Base-by-base conservation (phyloP, 2,329 filamentous ascomycete genomes). In the Fusarium cyanostomum region DNA sequence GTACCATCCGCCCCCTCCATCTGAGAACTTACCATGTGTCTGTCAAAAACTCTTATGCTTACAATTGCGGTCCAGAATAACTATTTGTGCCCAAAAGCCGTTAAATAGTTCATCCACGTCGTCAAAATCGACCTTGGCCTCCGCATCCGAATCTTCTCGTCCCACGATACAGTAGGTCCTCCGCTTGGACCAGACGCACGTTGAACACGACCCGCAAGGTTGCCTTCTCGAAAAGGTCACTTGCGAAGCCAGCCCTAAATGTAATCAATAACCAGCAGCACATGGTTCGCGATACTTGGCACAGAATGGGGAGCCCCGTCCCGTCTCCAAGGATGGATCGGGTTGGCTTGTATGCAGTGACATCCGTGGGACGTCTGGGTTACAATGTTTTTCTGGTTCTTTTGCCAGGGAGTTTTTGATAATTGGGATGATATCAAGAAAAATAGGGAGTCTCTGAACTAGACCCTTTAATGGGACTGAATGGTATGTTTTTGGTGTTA, bases 21-120 rank as follows among this genome's bases (percentile, higher is more conserved):
- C 33, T 13, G 48, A 52, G 46, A 31, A 50, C 31, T 54, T 48
- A 24, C 31, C 10, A 41, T 35, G 39, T 43, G 49, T 42, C 24
- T 41, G 13, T 45, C 3, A 5, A 31, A 49, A 18, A 35, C 33
- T 50, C 27, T 39, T 9, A 3, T 18, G 27, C 64, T 67, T 34
- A 64, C 33, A 18, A 43, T n/a, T 7, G 1, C 7, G 4, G 50
- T 18, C 2, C 6, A 68, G 65, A 46, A 61, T 68, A 41, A 68
- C 65, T 0, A 10, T 68, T 15, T 64, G 26, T 34, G 65, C 62
- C 3, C 65, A 66, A 46, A 68, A 68, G 30, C 65, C 65, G 8
- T 45, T 41, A 18, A 43, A 55, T 27, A 42, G 52, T 16, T 52
- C 56, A 26, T 51, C 58, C 2, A 51, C 42, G 8, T 66, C 63